Conservation (phyloP, 106 monocot species). For the Alisma plantagoaquatica region DNA sequence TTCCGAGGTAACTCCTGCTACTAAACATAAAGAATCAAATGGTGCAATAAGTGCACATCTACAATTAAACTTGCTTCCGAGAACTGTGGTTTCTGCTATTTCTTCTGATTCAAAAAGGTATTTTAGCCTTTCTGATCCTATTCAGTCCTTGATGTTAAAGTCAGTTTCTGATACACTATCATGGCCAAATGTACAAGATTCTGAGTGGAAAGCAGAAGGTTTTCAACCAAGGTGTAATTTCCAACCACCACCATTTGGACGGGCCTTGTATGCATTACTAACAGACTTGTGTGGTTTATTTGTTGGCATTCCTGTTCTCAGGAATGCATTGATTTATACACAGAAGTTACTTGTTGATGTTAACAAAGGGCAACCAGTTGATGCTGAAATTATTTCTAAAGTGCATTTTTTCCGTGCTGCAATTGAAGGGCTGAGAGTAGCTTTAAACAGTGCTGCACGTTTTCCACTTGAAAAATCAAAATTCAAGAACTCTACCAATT, state of each 20-base stretch:
- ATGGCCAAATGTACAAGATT: constrained; percentile 9
- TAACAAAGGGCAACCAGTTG: constrained; percentile 36
- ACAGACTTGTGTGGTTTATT: constrained; percentile 54
- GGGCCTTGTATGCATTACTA: constrained; percentile 39
- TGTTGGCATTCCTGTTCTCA: constrained; percentile 35
- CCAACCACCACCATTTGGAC: constrained; percentile 54
- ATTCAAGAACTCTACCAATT: constrained; percentile 22
- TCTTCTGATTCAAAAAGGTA: constrained; percentile 20
- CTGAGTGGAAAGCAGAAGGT: constrained; percentile 9
- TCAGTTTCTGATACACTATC: constrained; percentile 36
- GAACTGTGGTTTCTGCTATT: constrained; percentile 10
- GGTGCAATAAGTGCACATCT: constrained; percentile 18
- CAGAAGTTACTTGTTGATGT: constrained; percentile 51
- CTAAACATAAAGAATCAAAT: background rate
- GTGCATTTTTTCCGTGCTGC: constrained; percentile 55
- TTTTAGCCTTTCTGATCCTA: constrained; percentile 21
- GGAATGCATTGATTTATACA: constrained; percentile 42
- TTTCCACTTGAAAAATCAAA: constrained; percentile 27
- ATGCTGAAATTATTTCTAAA: constrained; percentile 29
- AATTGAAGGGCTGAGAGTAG: constrained; percentile 58
- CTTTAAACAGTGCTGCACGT: constrained; percentile 40
- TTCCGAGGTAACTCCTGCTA: background rate
- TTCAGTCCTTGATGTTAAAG: constrained; percentile 40
- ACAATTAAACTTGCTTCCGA: constrained; percentile 26
- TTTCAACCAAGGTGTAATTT: constrained; percentile 18